Conservation (phyloP, 108 stramenopile species). For the Nannochloropsis salina region DNA sequence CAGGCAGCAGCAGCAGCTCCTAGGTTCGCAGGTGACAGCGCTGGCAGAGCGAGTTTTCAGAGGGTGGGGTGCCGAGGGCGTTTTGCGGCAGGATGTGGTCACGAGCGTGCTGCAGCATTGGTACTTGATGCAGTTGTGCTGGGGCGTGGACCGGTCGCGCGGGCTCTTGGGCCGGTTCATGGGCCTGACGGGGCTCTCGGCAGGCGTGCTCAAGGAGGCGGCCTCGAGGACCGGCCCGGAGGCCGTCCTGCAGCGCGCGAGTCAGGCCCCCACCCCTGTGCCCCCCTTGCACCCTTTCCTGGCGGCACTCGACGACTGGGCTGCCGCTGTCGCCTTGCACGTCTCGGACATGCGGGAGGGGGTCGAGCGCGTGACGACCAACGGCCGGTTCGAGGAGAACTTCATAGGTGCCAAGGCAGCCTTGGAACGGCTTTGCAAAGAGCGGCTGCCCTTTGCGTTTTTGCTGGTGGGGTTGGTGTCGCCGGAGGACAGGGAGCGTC, state of each 20-base stretch:
- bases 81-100: background rate
- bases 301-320: background rate
- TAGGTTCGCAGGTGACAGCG: background rate
- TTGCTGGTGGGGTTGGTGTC: background rate
- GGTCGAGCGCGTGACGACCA: background rate
- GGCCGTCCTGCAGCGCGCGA: background rate
- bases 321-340: background rate
- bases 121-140: background rate
- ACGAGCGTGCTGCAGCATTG: conserved; percentile 5
- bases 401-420: conserved; percentile 16
- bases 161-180: background rate
- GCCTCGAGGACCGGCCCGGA: background rate
- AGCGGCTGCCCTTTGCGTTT: background rate
- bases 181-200: conserved; percentile 8
- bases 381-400: conserved; percentile 12
- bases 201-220: background rate
- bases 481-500: background rate
- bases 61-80: conserved; percentile 6
- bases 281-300: background rate
- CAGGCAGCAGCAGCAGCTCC: conserved; percentile 16
- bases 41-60: background rate
- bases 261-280: background rate
- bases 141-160: background rate
- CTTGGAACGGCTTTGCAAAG: background rate
- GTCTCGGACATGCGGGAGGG: conserved; percentile 12